Base-by-base conservation (phyloP, 805 yeast species). In the Lipomyces yamadae region DNA sequence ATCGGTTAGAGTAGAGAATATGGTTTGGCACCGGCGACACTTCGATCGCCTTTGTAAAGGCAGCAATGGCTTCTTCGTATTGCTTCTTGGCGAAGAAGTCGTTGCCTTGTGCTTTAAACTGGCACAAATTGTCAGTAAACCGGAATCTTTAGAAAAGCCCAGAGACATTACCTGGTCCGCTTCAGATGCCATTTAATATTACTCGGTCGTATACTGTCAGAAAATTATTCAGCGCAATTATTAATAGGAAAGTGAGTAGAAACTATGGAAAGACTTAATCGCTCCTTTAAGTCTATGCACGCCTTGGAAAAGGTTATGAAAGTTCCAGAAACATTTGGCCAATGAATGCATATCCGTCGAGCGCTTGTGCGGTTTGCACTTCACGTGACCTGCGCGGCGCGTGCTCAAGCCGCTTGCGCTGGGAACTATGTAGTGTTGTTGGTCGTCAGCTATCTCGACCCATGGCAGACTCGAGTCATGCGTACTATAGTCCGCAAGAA, bases 1-100 rank as follows among this genome's bases (percentile, higher is more conserved):
- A 93, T 78, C 99, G 88, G 81, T 95, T 95, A 60, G 98, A 92
- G 78, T 82, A 93, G 63, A 95, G 83, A 18, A 95, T 98, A 77
- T 94, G 98, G 78, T 94, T 95, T 70, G 98, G 97, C 4, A 83
- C 70, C 56, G 88, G 82, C 0, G 97, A 87, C 13, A 85, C 91
- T 56, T 87, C 96, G 74, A 94, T 95, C 42, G 98, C 99, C 77
- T 90, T 84, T 24, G 94, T 80, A 80, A 95, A 95, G 62, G 81
- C 79, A 45, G 89, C 96, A 65, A 89, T 86, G 54, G 99, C 98
- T 72, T 86, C 83, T 30, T 81, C 81, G 77, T 86, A 95, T 63
- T 94, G 91, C 79, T 95, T 94, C 62, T 92, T 91, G 32, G 92
- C 86, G 77, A 95, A 95, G 56, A 92, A 95, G 70, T 92, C 89